Evolutionary conservation across 257 asterid genomes (phyloP), one percentile per base, ranked within the genome.

Genomic region (Nicotiana attenuata): DNA sequence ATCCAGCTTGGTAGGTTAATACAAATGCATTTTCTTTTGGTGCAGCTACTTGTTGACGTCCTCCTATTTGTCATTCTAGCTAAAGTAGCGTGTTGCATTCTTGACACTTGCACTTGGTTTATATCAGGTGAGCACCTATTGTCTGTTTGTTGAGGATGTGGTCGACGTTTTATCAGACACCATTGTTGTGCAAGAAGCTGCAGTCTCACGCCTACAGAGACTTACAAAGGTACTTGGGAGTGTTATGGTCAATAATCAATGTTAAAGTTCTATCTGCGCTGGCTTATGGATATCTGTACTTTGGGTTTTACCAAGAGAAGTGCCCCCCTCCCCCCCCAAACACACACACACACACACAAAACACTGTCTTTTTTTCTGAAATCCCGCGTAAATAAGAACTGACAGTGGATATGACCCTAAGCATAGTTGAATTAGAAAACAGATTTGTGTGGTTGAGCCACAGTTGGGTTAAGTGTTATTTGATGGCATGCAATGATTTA

Each of bases 91-190:
- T 33, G 63, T 50, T 75, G 26, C 3, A 1, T 75, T 14, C 80
- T 75, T 75, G 63, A 50, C 10, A 24, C 22, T 75, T 75, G 80
- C 17, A 50, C 24, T 50, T 75, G 45, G 35, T 47, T 33, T 63
- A 10, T 77, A 47, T 79, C 80, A 92, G 97, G 91, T 92, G 53
- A 92, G 95, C 97, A 92, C 97, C 52, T 91, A 91, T 53, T 85
- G 88, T 26, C 68, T 92, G 63, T 87, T 82, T 52, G 91, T 89
- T 76, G 95, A 91, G 80, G 97, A 92, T 81, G 93, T 92, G 80
- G 61, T 85, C 80, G 91, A 90, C 81, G 92, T 92, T 81, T 85
- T 83, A 45, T 55, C 89, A 0, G 93, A 92, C 82, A 86, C 89
- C 1, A 88, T 92, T 7, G 88, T 92, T 66, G 91, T 91, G 50